Percentiles rank a stretch among this genome's conserved stretches.
These are phyloP conservation scores for Kodamaea neixiangensis DNA, from an alignment of 805 yeast genomes.

Conservation along the genomic window DNA sequence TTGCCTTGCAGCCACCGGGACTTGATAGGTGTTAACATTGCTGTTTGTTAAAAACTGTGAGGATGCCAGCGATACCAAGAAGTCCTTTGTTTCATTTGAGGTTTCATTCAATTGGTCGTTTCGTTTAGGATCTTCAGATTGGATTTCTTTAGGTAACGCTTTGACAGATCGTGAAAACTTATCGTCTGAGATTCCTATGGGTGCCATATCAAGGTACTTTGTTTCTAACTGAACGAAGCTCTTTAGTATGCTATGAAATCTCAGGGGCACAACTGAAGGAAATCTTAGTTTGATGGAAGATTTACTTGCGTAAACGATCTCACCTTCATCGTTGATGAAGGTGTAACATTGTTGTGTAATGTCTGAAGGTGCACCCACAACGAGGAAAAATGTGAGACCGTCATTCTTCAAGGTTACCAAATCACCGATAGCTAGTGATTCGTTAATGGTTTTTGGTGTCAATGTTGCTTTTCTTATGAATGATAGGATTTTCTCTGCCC, in stretches of 20 bases:
- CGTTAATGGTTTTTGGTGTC: constrained; percentile 10
- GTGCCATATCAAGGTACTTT: constrained; percentile 35
- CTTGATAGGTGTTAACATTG: constrained; percentile 37
- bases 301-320: constrained; percentile 48
- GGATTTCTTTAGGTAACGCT: constrained; percentile 18
- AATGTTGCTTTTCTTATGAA: constrained; percentile 14
- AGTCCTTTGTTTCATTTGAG: constrained; percentile 16
- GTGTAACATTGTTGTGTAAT: constrained; percentile 57
- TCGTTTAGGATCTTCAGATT: not conserved
- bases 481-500: not conserved
- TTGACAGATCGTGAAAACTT: constrained; percentile 25
- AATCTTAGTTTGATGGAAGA: constrained; percentile 50
- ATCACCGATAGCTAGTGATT: constrained; percentile 54
- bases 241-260: constrained; percentile 24
- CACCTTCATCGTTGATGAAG: constrained; percentile 58
- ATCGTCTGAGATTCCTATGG: constrained; percentile 39
- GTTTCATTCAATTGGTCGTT: not conserved
- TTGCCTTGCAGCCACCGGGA: constrained; percentile 37
- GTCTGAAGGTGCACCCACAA: constrained; percentile 53
- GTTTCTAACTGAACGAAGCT: constrained; percentile 31
- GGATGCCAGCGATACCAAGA: constrained; percentile 36
- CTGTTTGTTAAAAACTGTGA: constrained; percentile 35
- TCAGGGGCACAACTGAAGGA: constrained; percentile 51
- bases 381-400: constrained; percentile 51
- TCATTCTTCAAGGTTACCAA: constrained; percentile 54